phyloP scores from a whole-genome alignment of 192 early-diverging fungal genomes.

The Mortierella hygrophila region DNA sequence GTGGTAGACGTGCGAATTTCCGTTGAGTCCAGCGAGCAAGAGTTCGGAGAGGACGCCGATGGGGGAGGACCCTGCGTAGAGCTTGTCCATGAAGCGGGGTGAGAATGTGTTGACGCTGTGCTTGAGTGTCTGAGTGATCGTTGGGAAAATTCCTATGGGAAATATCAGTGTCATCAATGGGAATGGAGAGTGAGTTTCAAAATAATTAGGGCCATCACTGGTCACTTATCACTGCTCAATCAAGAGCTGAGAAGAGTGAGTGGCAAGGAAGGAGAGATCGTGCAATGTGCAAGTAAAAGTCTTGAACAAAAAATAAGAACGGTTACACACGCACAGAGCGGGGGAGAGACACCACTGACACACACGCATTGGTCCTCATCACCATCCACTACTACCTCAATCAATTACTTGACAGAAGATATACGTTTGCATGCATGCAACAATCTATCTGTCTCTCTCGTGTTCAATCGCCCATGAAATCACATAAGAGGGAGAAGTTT shows the following conservation, averaged over 20 bases:
- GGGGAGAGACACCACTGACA: too few species aligned
- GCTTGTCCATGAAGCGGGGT: constrained; percentile 84
- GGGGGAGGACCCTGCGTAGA: constrained; percentile 82
- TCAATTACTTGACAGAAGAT: too few species aligned
- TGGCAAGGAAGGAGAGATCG: too few species aligned
- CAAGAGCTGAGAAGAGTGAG: too few species aligned
- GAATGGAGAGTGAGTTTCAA: neutral
- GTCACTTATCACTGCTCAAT: too few species aligned
- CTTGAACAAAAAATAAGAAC: too few species aligned
- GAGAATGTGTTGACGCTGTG: constrained; percentile 76
- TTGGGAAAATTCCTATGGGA: constrained; percentile 53
- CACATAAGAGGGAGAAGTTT: constrained; percentile 7
- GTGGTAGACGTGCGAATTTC: constrained; percentile 83
- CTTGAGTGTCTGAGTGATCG: constrained; percentile 59
- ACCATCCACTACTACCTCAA: too few species aligned
- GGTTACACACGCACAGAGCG: too few species aligned
- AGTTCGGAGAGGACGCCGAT: constrained; percentile 82
- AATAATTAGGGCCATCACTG: neutral
- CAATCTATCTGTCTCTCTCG: too few species aligned
- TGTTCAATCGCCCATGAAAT: neutral
- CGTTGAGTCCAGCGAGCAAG: constrained; percentile 77
- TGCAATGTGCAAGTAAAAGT: too few species aligned
- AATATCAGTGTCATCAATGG: neutral
- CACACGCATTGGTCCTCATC: too few species aligned
- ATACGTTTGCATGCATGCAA: neutral